Evolutionary conservation across 1,139 yeast genomes (phyloP).

Genomic region (Blastobotrys raffinosifermentans): DNA sequence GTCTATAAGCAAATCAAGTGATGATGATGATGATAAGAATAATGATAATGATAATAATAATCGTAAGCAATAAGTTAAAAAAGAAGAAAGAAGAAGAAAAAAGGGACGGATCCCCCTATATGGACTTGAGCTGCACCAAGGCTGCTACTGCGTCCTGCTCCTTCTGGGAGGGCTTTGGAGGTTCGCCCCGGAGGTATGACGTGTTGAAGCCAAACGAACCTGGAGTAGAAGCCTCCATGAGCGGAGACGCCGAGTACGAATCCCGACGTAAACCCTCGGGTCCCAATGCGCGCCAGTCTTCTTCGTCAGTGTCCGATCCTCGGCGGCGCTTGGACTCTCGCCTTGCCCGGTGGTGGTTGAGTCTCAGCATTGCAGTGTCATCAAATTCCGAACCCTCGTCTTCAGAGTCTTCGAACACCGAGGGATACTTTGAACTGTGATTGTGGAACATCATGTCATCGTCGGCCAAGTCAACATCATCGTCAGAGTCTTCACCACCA

Average conservation of each 20-base stretch:
- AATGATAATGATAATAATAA: background rate
- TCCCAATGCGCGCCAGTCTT: slow-evolving; percentile 90
- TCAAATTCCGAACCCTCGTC: slow-evolving; percentile 22
- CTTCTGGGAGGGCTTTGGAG: slow-evolving; percentile 14
- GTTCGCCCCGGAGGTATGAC: slow-evolving; percentile 6
- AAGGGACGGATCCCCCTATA: slow-evolving; percentile 9
- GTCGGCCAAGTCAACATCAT: slow-evolving; percentile 40
- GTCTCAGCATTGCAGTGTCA: too few species aligned
- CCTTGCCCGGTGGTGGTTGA: slow-evolving; percentile 10
- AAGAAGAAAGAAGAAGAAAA: slow-evolving; percentile 2
- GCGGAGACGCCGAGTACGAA: slow-evolving; percentile 13
- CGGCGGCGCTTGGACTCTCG: slow-evolving; percentile 7
- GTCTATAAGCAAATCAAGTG: too few species aligned
- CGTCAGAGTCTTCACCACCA: slow-evolving; percentile 38
- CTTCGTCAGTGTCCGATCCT: slow-evolving; percentile 73
- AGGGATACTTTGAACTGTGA: slow-evolving; percentile 1
- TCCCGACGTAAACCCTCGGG: slow-evolving; percentile 43
- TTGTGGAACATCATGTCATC: slow-evolving; percentile 32
- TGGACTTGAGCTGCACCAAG: slow-evolving; percentile 31
- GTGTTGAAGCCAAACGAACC: slow-evolving; percentile 11
- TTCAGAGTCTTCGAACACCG: slow-evolving; percentile 11
- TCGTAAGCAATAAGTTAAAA: background rate
- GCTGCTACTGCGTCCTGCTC: slow-evolving; percentile 38
- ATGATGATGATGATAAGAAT: too few species aligned
- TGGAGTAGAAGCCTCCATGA: slow-evolving; percentile 10